Evolutionary conservation across 768 basidiomycete species (phyloP).

Genomic region (Hydnomerulius pinastri): DNA sequence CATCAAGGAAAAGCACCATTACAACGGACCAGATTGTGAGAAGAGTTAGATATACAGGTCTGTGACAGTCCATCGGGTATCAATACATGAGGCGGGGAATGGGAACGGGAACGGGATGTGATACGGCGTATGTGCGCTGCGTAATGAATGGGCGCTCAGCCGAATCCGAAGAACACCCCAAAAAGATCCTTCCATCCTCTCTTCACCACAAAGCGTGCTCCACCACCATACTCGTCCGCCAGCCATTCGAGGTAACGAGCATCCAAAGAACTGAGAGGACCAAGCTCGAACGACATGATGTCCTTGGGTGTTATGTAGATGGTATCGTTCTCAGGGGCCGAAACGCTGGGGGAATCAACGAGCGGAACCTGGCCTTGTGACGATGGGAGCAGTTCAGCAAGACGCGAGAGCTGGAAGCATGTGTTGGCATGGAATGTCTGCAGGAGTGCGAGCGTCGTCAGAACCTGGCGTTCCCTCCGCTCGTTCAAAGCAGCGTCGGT

Average conservation of each 20-base stretch:
- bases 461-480: conserved; percentile 38
- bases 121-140: too few species aligned
- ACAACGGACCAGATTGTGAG: background rate
- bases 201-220: conserved; percentile 39
- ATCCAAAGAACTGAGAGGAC: conserved; percentile 70
- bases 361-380: background rate
- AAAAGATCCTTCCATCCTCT: conserved; percentile 51
- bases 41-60: background rate
- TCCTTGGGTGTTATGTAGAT: conserved; percentile 62
- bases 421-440: conserved; percentile 71
- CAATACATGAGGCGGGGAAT: background rate
- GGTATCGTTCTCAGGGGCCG: conserved; percentile 19
- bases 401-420: conserved; percentile 54
- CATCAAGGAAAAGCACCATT: background rate
- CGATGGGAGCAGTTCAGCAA: conserved; percentile 30
- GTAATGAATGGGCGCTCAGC: conserved; percentile 27
- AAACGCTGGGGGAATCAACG: background rate
- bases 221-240: conserved; percentile 60
- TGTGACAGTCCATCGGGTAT: background rate
- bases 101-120: background rate
- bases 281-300: conserved; percentile 67
- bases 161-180: conserved; percentile 44
- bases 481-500: conserved; percentile 14
- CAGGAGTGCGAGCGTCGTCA: conserved; percentile 59
- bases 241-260: conserved; percentile 81